phyloP scores from a whole-genome alignment of 305 asterid species.

The Coffea humblotiana region DNA sequence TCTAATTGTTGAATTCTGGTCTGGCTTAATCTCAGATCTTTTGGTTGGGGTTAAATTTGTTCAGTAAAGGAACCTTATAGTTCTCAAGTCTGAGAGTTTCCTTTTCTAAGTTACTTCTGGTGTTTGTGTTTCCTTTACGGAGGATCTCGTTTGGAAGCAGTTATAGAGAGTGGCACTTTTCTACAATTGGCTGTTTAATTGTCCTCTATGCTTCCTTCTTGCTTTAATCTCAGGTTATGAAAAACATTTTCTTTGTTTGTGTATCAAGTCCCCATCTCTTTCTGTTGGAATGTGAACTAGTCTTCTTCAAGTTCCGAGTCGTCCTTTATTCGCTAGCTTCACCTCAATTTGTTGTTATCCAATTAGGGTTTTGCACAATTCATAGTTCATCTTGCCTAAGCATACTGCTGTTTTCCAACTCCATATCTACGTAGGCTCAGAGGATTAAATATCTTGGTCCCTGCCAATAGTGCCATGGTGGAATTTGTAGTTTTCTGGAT shows the following conservation, averaged over 20 bases:
- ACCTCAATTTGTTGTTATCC: neutral
- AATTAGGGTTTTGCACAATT: neutral
- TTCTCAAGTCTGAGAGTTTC: neutral
- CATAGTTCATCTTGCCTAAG: neutral
- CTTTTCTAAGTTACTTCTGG: neutral
- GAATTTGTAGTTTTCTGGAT: neutral
- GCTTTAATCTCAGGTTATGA: neutral
- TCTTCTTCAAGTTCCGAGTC: neutral
- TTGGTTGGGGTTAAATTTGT: neutral
- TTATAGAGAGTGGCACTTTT: neutral
- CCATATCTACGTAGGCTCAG: neutral
- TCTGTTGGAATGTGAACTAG: neutral
- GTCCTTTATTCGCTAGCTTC: neutral
- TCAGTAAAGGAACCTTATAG: neutral
- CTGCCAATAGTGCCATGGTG: neutral
- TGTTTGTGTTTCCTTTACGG: neutral
- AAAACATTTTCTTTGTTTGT: neutral
- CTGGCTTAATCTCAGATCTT: neutral
- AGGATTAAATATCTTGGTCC: neutral
- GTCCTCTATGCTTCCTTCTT: neutral
- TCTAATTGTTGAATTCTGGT: neutral
- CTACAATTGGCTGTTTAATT: neutral
- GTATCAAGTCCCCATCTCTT: neutral
- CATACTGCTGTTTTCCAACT: neutral
- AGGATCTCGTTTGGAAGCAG: neutral